Percentiles rank a stretch among this genome's conserved stretches.
Conservation (phyloP, 116 monocot genomes). For the Trichopus zeylanicus region DNA sequence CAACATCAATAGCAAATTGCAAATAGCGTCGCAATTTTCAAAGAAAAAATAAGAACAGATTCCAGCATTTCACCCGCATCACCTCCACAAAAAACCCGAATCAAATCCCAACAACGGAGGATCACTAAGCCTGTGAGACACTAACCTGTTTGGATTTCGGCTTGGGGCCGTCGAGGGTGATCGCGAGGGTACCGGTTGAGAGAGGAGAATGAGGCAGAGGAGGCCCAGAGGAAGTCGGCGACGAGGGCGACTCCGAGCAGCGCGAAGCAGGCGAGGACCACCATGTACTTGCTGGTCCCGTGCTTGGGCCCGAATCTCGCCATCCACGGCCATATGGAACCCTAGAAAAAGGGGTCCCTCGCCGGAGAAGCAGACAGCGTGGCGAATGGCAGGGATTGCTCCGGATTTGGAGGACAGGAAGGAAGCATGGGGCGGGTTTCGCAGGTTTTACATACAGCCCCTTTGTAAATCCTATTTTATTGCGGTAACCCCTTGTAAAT, state of each 20-base stretch:
- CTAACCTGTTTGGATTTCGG: not conserved
- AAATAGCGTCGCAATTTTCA: not conserved
- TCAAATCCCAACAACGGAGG: no score
- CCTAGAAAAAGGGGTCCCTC: not conserved
- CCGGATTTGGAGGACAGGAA: not conserved
- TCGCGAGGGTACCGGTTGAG: constrained; percentile 14
- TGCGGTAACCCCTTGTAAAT: no score
- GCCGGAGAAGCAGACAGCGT: not conserved
- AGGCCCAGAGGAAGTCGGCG: constrained; percentile 77
- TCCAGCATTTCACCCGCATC: no score
- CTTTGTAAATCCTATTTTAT: no score
- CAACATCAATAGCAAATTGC: not conserved
- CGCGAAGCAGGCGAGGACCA: constrained; percentile 48
- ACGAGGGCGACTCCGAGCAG: constrained; percentile 63
- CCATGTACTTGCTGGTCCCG: constrained; percentile 26
- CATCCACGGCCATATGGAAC: constrained; percentile 16
- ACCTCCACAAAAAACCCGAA: no score
- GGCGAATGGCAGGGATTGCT: not conserved
- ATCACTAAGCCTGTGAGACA: no score
- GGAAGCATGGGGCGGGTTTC: not conserved
- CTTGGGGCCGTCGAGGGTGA: not conserved
- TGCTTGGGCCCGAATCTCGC: constrained; percentile 42
- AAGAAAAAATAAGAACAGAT: no score
- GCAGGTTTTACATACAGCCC: no score
- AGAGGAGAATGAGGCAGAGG: constrained; percentile 43